Evolutionary conservation across 2,329 filamentous ascomycete species (phyloP).

Genomic region (Aspergillus sclerotialis): DNA sequence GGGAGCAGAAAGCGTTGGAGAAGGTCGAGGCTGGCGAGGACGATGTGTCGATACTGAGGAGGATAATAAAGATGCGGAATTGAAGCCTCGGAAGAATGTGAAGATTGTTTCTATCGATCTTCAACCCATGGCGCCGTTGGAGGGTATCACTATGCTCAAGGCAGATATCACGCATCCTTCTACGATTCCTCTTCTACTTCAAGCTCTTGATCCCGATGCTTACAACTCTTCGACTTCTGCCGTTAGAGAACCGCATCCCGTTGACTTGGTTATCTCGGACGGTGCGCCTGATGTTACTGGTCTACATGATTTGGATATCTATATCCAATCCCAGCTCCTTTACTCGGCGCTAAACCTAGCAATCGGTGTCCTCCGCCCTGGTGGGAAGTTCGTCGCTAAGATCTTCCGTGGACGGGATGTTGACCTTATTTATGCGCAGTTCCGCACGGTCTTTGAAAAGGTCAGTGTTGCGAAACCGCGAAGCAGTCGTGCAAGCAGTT

Average conservation of each 20-base stretch:
- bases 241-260: slow-evolving; percentile 61
- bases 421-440: slow-evolving; percentile 88
- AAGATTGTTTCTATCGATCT: slow-evolving; percentile 95
- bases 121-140: slow-evolving; percentile 88
- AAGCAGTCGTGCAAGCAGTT: slow-evolving; percentile 88
- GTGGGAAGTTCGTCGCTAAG: slow-evolving; percentile 95
- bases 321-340: slow-evolving; percentile 91
- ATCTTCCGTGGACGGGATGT: slow-evolving; percentile 94
- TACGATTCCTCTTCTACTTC: slow-evolving; percentile 47
- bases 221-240: slow-evolving; percentile 38
- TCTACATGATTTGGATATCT: slow-evolving; percentile 94
- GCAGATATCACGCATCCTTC: slow-evolving; percentile 97
- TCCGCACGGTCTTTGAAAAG: slow-evolving; percentile 80
- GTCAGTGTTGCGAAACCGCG: slow-evolving; percentile 91
- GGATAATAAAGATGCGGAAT: slow-evolving; percentile 20
- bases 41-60: slow-evolving; percentile 16
- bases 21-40: slow-evolving; percentile 12
- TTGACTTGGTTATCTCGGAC: slow-evolving; percentile 91
- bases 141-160: slow-evolving; percentile 84
- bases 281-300: slow-evolving; percentile 95
- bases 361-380: slow-evolving; percentile 82
- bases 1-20: slow-evolving; percentile 36
- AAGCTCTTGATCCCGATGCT: slow-evolving; percentile 70
- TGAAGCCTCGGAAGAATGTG: slow-evolving; percentile 60
- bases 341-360: slow-evolving; percentile 92